Conservation (phyloP, 75 land plant genomes). For the Pinus taeda region DNA sequence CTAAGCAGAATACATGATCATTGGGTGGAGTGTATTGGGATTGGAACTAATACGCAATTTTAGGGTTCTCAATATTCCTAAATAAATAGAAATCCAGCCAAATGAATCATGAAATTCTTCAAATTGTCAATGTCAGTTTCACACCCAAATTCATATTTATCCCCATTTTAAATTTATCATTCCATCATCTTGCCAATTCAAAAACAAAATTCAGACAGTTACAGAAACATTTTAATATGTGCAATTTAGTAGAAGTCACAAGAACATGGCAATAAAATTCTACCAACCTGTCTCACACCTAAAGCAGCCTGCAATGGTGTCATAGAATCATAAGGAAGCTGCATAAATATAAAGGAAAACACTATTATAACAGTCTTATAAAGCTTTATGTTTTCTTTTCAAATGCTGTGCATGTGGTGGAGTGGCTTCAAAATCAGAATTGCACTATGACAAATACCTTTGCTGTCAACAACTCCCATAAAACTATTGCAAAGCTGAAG, state of each 20-base stretch:
- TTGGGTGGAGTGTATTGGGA: background rate
- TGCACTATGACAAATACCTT: slow-evolving; percentile 35
- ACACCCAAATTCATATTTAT: background rate
- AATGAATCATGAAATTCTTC: background rate
- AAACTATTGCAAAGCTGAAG: slow-evolving; percentile 74
- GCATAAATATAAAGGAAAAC: slow-evolving; percentile 11
- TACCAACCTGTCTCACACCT: slow-evolving; percentile 77
- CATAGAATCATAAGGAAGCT: slow-evolving; percentile 74
- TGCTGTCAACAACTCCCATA: slow-evolving; percentile 69
- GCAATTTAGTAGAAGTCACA: background rate
- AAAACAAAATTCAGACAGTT: background rate
- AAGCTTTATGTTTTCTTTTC: background rate
- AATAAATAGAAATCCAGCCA: background rate
- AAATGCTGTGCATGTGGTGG: background rate
- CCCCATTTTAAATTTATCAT: background rate
- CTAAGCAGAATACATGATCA: background rate
- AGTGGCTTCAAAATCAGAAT: background rate
- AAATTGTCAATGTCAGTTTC: background rate
- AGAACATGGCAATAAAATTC: background rate
- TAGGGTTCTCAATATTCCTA: background rate
- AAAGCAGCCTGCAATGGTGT: slow-evolving; percentile 87
- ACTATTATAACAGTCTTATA: background rate
- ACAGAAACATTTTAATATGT: background rate
- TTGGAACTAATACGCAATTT: background rate
- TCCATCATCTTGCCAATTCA: background rate